Evolutionary conservation across 176 grass and related monocot species (phyloP), one percentile per base, ranked within the genome.

Genomic region (Lolium rigidum): DNA sequence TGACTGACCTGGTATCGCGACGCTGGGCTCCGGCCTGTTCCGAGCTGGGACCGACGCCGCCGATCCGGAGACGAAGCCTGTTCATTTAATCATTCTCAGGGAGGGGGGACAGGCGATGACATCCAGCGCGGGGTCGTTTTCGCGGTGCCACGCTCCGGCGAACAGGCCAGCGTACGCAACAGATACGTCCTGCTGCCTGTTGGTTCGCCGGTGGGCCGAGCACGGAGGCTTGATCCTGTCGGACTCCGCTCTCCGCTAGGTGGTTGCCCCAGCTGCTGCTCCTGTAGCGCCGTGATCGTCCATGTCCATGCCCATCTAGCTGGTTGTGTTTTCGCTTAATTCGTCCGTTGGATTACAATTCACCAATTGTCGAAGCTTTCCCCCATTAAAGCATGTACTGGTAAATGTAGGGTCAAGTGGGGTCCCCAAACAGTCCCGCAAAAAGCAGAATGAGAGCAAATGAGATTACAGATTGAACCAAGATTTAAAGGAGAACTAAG

Each of bases 91-190:
- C 50, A 13, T 16, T 7, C 14, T 5, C 3, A 31, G 44, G 70
- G n/a, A 14, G 1, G n/a, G 63, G 63, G 6, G 63, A 28, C 22
- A 28, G 28, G 11, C 6, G 75, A 57, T 39, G 31, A 52, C 52
- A 1, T 2, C 74, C 76, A 60, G 57, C 85, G 43, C 77, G 67
- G 14, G n/a, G 72, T 81, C 85, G 69, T 28, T 81, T 74, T 75
- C 58, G 70, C 70, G 70, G 79, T 24, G 70, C 70, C 70, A 71
- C 38, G 69, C 69, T 41, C 70, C 70, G 44, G 71, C 64, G 64
- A 67, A 16, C 71, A 48, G 43, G 39, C 37, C 67, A 43, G 67
- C 67, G 67, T 15, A 4, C 15, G 28, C 11, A 10, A 59, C 57
- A 61, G 59, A 11, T 24, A 61, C 21, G 58, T 10, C 58, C 58